Evolutionary conservation across 176 grass and related monocot genomes (phyloP).

Genomic region (Pontederia paniculata): DNA sequence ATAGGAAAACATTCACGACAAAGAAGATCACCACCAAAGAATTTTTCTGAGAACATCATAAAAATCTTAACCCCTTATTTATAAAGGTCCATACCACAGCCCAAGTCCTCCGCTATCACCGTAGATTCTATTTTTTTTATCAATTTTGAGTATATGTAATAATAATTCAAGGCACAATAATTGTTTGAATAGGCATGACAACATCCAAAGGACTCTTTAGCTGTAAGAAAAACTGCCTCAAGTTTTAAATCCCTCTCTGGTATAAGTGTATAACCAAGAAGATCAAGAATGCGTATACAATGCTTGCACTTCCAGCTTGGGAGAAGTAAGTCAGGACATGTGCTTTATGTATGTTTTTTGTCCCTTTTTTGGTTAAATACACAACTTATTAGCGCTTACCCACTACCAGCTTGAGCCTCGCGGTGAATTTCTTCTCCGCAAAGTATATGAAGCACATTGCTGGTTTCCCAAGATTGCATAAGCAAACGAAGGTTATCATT

Average conservation of each 20-base stretch:
- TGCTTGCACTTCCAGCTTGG: conserved; percentile 83
- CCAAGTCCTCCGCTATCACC: no score
- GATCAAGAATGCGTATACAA: conserved; percentile 82
- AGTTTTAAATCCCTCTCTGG: conserved; percentile 74
- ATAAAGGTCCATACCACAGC: no score
- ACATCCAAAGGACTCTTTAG: conserved; percentile 64
- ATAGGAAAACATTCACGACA: no score
- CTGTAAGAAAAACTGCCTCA: conserved; percentile 68
- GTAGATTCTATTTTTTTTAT: no score
- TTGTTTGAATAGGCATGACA: conserved; percentile 99
- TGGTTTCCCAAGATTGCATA: conserved; percentile 46
- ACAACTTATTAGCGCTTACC: not conserved
- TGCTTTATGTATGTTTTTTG: conserved; percentile 4
- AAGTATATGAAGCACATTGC: conserved; percentile 54
- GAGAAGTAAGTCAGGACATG: conserved; percentile 39
- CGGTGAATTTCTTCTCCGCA: conserved; percentile 88
- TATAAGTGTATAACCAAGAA: conserved; percentile 60
- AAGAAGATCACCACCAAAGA: no score
- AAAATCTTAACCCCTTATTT: no score
- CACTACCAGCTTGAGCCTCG: conserved; percentile 54
- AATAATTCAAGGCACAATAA: no score
- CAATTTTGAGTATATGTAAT: no score
- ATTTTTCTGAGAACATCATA: no score
- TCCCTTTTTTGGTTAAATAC: not conserved
- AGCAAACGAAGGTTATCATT: conserved; percentile 48